Base-by-base conservation (phyloP, 1,284 basidiomycete species). In the Ceratobasidium sp. region DNA sequence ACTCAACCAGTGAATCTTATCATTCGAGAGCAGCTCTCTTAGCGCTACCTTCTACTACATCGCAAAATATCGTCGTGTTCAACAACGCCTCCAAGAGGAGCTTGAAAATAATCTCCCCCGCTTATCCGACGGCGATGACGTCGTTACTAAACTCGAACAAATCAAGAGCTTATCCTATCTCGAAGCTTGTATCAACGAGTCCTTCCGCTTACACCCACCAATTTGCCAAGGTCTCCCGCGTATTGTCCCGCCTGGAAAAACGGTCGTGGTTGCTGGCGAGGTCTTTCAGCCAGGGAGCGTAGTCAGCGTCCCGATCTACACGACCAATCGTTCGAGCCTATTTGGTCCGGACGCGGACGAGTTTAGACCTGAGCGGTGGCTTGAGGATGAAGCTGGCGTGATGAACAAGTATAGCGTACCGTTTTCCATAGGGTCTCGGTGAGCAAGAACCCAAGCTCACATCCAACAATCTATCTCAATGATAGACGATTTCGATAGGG, bases 41-140 rank as follows among this genome's bases (percentile, higher is more conserved):
- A 95, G 93, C 81, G 94, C 94, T 10, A 94, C 97, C 82, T 89
- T 95, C 17, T 96, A 94, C 86, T 90, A 95, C 84, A 89, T 97
- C 79, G 91, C 93, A 12, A 85, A 86, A 44, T 90, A 94, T 84
- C 94, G 90, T 1, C 83, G 84, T 9, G 89, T 88, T 12, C 93
- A 96, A 82, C 85, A 85, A 77, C 93, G 92, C 82, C 89, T 97
- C 17, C 93, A 95, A 77, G 86, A 87, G 68, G 96, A 97, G 84
- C 90, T 97, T 28, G 95, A 97, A 82, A 91, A 92, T 50, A 89
- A 91, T 48, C 88, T 95, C 7, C 90, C 89, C 20, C 84, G 86
- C 42, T 87, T 90, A 79, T 89, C 92, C 80, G 89, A 90, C 81
- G 81, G 85, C 0, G 88, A 90, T 23, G 85, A 89, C 17, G 88